These are phyloP conservation scores for Aspergillus piperis DNA, from an alignment of 2,329 filamentous ascomycete genomes.

Conservation along the genomic window DNA sequence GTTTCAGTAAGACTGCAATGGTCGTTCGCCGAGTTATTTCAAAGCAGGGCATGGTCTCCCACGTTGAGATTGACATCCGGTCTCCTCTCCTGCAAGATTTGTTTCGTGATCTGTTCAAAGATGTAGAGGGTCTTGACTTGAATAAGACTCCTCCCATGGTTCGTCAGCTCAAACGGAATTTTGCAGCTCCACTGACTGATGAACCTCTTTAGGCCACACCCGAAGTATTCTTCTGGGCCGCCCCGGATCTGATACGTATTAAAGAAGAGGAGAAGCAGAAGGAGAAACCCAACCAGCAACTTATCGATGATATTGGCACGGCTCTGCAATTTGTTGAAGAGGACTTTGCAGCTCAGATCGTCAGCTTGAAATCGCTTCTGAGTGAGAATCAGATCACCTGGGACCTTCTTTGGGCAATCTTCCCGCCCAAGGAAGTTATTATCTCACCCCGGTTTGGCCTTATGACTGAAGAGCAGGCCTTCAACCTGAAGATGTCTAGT, in stretches of 20 bases:
- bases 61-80: constrained; percentile 1
- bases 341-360: not conserved
- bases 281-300: not conserved
- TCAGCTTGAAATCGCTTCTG: not conserved
- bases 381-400: constrained; percentile 1
- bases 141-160: constrained; percentile 6
- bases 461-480: constrained; percentile 2
- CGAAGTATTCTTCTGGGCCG: constrained; percentile 3
- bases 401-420: constrained; percentile 4
- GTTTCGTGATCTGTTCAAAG: not conserved
- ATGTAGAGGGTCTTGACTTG: not conserved
- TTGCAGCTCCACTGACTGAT: not conserved
- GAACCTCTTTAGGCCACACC: not conserved
- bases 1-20: constrained; percentile 6
- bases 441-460: not conserved
- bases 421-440: not conserved
- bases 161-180: not conserved
- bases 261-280: constrained; percentile 3
- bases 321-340: constrained; percentile 1
- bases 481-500: not conserved
- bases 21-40: constrained; percentile 4
- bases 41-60: constrained; percentile 5
- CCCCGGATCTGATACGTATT: not conserved
- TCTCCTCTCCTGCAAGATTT: not conserved
- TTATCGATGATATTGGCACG: constrained; percentile 6